Evolutionary conservation across 139 green algal genomes (phyloP).

Genomic region (Volvox reticuliferus): DNA sequence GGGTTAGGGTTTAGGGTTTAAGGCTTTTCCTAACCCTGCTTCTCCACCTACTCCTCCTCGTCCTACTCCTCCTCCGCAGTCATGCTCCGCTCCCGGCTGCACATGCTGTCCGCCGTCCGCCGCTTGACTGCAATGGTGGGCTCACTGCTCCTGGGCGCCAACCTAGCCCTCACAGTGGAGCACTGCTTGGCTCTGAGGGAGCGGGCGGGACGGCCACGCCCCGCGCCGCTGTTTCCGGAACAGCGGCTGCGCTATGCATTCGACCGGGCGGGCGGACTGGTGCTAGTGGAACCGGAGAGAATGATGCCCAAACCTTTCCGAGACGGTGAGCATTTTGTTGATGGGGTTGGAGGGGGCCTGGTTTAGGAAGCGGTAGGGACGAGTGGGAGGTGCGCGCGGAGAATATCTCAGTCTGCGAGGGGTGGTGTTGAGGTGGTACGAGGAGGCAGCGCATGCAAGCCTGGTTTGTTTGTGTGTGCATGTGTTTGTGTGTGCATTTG

Average conservation of each 20-base stretch:
- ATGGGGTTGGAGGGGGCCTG: not conserved
- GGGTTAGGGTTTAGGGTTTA: too few species aligned
- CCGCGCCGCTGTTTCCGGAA: constrained; percentile 18
- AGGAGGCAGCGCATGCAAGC: too few species aligned
- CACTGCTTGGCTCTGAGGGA: constrained; percentile 35
- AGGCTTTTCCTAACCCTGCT: too few species aligned
- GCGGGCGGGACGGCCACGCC: not conserved
- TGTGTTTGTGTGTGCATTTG: too few species aligned
- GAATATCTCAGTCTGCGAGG: too few species aligned
- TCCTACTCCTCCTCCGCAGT: not conserved
- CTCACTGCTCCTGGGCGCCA: constrained; percentile 37
- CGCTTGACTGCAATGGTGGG: not conserved
- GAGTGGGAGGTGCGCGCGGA: too few species aligned
- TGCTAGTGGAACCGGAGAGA: constrained; percentile 32
- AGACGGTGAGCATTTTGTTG: not conserved
- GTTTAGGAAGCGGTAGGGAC: not conserved
- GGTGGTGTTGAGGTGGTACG: too few species aligned
- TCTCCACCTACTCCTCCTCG: not conserved
- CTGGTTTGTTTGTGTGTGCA: too few species aligned
- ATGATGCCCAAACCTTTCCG: not conserved
- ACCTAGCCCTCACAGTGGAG: constrained; percentile 25
- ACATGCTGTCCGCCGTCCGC: constrained; percentile 1
- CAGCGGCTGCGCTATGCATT: constrained; percentile 41
- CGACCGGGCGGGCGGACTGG: not conserved
- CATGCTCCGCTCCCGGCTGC: constrained; percentile 28